Evolutionary conservation across 2,329 filamentous ascomycete species (phyloP).

Genomic region (Rhinocladiella mackenziei): DNA sequence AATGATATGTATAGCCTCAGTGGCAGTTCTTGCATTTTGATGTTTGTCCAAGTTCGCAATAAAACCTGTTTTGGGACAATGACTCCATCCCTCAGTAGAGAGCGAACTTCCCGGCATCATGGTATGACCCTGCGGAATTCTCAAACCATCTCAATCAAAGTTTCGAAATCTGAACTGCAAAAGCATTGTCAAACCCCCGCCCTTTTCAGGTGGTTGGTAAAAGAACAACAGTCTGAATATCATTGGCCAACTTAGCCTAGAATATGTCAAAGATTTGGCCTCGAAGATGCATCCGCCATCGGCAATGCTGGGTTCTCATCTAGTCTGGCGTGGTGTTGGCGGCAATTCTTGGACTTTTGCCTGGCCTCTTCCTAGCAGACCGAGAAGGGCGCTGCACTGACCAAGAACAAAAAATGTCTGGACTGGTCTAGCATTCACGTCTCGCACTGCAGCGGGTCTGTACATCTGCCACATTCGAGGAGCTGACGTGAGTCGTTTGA

Average conservation of each 20-base stretch:
- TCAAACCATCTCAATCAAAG: constrained; percentile 5
- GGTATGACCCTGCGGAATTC: constrained; percentile 7
- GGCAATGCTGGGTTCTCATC: neutral
- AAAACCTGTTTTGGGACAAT: neutral
- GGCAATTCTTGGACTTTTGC: no score
- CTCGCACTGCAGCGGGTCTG: no score
- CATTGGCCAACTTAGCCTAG: neutral
- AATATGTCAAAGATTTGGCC: no score
- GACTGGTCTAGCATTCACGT: no score
- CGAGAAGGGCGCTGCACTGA: no score
- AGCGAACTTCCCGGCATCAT: neutral
- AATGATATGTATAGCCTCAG: neutral
- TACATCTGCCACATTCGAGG: constrained; percentile 19
- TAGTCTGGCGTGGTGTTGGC: no score
- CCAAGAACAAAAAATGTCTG: no score
- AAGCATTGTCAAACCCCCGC: neutral
- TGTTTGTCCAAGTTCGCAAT: constrained; percentile 1
- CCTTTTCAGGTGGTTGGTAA: neutral
- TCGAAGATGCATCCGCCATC: no score
- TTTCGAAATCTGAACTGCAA: neutral
- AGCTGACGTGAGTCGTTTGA: constrained; percentile 12
- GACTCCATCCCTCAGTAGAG: neutral
- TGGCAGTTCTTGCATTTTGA: neutral
- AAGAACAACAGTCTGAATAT: neutral
- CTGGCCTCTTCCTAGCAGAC: no score